Conservation (phyloP, 1,284 basidiomycete genomes). For the Entoloma clypeatum region DNA sequence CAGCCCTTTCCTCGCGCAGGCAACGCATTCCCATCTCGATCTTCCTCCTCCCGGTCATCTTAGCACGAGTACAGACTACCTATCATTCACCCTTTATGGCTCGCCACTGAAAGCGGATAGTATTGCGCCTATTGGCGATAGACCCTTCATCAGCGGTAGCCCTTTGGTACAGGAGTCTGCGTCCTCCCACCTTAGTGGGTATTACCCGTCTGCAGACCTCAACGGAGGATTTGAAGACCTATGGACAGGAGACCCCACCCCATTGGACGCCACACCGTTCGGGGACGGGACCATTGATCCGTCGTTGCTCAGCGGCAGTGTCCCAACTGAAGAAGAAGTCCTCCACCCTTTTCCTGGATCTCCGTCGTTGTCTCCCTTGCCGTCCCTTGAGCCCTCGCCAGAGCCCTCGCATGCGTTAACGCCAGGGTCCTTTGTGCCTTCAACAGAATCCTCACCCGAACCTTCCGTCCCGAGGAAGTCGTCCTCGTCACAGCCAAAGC, state of each 20-base stretch:
- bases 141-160: too few species aligned
- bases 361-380: constrained; percentile 3
- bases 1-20: not conserved
- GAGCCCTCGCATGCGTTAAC: too few species aligned
- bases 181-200: not conserved
- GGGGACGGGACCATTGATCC: constrained; percentile 17
- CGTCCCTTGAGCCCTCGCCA: constrained; percentile 3
- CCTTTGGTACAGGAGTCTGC: too few species aligned
- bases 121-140: too few species aligned
- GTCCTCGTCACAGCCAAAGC: not conserved
- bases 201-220: not conserved
- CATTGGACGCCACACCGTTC: not conserved
- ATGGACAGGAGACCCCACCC: not conserved
- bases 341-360: constrained; percentile 1
- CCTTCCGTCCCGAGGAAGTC: not conserved
- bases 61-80: too few species aligned
- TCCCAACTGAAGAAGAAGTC: constrained; percentile 4
- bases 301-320: constrained; percentile 10
- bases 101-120: too few species aligned
- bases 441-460: not conserved
- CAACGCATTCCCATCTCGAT: too few species aligned
- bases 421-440: too few species aligned
- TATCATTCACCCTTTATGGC: too few species aligned
- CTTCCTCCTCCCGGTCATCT: too few species aligned
- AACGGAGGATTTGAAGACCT: not conserved